Evolutionary conservation across 805 yeast genomes (phyloP).

Genomic region (Naumovozyma baii): DNA sequence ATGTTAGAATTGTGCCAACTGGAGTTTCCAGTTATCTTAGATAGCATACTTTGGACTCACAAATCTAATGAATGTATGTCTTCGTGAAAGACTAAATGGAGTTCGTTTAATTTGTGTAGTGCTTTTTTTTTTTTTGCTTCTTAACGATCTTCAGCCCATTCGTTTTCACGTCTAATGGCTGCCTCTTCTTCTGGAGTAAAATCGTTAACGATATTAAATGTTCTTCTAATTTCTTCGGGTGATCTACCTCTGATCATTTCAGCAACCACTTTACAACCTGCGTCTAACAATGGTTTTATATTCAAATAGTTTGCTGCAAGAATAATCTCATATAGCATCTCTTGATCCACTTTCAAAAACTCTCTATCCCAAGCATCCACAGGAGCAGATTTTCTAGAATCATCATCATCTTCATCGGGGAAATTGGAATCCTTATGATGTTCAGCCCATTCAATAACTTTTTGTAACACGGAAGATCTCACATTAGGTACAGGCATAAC

Average conservation of each 20-base stretch:
- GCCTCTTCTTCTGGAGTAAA: constrained; percentile 84
- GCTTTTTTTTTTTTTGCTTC: too few species aligned
- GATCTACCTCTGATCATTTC: constrained; percentile 75
- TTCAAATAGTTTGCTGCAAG: constrained; percentile 74
- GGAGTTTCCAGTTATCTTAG: too few species aligned
- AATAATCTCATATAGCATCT: constrained; percentile 72
- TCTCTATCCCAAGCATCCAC: constrained; percentile 94
- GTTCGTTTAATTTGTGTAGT: too few species aligned
- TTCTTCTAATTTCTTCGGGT: constrained; percentile 71
- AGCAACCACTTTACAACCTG: constrained; percentile 75
- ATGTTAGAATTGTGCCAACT: too few species aligned
- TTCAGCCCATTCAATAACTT: constrained; percentile 94
- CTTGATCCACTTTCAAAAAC: constrained; percentile 88
- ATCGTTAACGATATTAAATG: constrained; percentile 72
- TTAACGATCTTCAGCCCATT: constrained; percentile 83
- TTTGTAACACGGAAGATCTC: constrained; percentile 73
- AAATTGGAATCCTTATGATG: constrained; percentile 76
- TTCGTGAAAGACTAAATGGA: too few species aligned
- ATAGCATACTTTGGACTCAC: too few species aligned
- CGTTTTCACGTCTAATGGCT: constrained; percentile 77
- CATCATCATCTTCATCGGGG: constrained; percentile 77
- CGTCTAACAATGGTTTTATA: constrained; percentile 63
- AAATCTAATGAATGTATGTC: too few species aligned
- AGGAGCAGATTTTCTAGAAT: constrained; percentile 78
- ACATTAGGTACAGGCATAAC: constrained; percentile 89